phyloP scores from a whole-genome alignment of 2,329 filamentous ascomycete genomes.

The Fonsecaea multimorphosa region DNA sequence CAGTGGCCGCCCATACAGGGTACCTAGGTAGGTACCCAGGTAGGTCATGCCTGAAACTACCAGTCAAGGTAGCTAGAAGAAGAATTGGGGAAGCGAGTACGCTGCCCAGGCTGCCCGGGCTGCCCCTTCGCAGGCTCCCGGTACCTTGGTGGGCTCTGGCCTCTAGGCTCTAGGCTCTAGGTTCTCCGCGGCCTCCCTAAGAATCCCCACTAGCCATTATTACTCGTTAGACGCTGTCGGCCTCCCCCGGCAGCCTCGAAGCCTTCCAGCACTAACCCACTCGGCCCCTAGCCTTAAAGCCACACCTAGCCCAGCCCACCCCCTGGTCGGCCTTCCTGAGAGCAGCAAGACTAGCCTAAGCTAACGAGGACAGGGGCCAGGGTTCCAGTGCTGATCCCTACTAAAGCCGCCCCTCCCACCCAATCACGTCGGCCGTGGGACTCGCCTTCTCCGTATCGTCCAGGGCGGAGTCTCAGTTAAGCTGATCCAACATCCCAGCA shows the following conservation, averaged over 20 bases:
- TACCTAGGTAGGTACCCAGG: too few species aligned
- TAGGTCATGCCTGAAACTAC: not conserved
- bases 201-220: not conserved
- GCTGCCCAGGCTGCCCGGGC: too few species aligned
- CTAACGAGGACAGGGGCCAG: not conserved
- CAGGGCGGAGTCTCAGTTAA: constrained; percentile 19
- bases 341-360: constrained; percentile 1
- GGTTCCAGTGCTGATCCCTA: not conserved
- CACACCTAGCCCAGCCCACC: not conserved
- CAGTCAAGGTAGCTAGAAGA: not conserved
- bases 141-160: not conserved
- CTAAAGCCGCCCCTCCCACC: constrained; percentile 5
- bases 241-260: constrained; percentile 15
- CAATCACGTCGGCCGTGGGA: not conserved
- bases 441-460: constrained; percentile 15
- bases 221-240: constrained; percentile 7
- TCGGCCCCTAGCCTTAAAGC: constrained; percentile 12
- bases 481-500: constrained; percentile 20
- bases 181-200: not conserved
- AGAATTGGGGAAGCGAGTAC: not conserved
- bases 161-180: not conserved
- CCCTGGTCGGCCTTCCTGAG: not conserved
- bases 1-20: not conserved
- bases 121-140: not conserved
- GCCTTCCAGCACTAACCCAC: not conserved